Percentiles rank a stretch among this genome's conserved stretches.
Evolutionary conservation across 371 early-diverging fungal species (phyloP).

Genomic region (Zychaea mexicana): DNA sequence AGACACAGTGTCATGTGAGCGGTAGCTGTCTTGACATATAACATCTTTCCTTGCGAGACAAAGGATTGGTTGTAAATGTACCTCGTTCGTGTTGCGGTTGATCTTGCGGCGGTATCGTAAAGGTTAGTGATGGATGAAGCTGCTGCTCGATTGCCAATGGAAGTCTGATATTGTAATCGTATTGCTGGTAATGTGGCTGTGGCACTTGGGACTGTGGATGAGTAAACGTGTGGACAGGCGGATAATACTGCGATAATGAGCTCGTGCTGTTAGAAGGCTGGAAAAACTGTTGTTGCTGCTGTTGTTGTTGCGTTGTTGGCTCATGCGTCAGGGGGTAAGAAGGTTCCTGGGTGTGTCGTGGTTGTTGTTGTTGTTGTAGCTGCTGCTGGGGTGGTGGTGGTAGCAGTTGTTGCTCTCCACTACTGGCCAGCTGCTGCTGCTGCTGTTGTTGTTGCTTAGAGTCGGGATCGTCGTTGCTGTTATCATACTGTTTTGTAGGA

Average conservation of each 20-base stretch:
- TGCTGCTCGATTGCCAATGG: background rate
- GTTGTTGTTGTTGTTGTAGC: background rate
- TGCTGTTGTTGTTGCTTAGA: conserved; percentile 7
- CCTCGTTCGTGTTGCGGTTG: background rate
- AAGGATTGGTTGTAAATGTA: background rate
- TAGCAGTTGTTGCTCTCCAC: background rate
- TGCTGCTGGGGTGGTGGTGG: background rate
- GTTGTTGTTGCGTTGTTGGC: conserved; percentile 1
- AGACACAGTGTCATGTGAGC: background rate
- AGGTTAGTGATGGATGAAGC: background rate
- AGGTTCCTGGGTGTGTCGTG: background rate
- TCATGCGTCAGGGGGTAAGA: background rate
- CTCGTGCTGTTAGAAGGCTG: background rate
- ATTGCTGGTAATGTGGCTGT: background rate
- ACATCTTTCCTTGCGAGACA: background rate
- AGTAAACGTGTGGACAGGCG: background rate
- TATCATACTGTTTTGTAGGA: background rate
- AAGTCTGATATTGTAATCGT: background rate
- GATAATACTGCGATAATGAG: background rate
- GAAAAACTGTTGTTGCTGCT: background rate
- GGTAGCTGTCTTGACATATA: background rate
- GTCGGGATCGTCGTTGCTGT: background rate
- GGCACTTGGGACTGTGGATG: background rate
- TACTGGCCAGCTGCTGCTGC: background rate
- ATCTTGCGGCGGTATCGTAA: background rate